Base-by-base conservation (phyloP, 139 green algal genomes). In the Micractinium conductrix region DNA sequence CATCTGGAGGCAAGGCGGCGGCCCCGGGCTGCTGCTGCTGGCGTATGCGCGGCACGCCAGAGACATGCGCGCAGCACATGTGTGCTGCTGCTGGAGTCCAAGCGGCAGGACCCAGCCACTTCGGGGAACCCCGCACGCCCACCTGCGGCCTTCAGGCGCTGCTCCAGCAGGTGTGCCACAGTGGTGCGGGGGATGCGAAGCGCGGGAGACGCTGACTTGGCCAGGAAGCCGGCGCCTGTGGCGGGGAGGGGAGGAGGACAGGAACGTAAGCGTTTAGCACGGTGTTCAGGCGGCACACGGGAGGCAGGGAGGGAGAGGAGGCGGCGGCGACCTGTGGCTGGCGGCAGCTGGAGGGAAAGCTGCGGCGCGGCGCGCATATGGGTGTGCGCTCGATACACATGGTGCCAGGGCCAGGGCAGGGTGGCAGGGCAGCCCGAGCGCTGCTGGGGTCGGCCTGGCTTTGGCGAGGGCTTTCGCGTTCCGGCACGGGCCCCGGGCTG, bases 131-230 rank as follows among this genome's bases (percentile, higher is more conserved):
- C 60, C 9, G 22, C 60, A n/a, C 26, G 67, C 69, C 26, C 42
- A 50, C 69, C 69, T 55, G 38, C 69, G 24, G 42, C 37, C 38
- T 50, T 50, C 40, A 76, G 69, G 24, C 69, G 60, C 67, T 86
- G 81, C 69, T 55, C 33, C 67, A 86, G 81, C 42, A 86, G 62
- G 70, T 81, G 73, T 12, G 81, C 81, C 73, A 86, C 35, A 4
- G 69, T 74, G 81, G 73, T 55, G 33, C 67, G 81, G 1, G 81
- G 81, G 79, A 86, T 82, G n/a, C 58, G 74, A 19, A 88, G 81
- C 26, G 84, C 44, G 26, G 74, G 30, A 2, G 65, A 74, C 73
- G 30, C 28, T n/a, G n/a, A n/a, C n/a, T n/a, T n/a, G n/a, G n/a
- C n/a, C 30, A 35, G 12, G 50, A 81, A 65, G 24, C 75, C 74